Evolutionary conservation across 371 early-diverging fungal species (phyloP).

Genomic region (Batkoa obscura): DNA sequence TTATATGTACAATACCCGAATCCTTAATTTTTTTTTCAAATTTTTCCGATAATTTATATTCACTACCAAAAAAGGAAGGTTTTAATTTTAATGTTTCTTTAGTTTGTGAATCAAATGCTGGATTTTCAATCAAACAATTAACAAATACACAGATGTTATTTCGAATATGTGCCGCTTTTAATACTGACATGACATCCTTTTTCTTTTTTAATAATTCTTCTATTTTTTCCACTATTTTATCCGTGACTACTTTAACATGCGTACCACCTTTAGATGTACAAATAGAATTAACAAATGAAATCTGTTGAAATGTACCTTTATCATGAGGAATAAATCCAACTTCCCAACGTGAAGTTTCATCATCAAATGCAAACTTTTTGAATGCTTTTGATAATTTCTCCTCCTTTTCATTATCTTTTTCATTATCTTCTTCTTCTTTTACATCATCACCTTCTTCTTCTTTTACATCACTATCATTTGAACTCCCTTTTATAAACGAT

Average conservation of each 20-base stretch:
- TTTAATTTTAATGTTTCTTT: slow-evolving; percentile 96
- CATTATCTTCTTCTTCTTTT: slow-evolving; percentile 13
- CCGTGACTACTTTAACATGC: slow-evolving; percentile 80
- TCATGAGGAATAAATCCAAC: slow-evolving; percentile 57
- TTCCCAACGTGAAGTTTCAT: slow-evolving; percentile 98
- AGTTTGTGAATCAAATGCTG: slow-evolving; percentile 98
- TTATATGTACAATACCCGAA: slow-evolving; percentile 73
- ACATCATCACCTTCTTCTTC: slow-evolving; percentile 10
- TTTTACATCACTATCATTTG: slow-evolving; percentile 30
- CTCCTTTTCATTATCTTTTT: slow-evolving; percentile 14
- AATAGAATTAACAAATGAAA: slow-evolving; percentile 97
- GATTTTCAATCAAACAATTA: slow-evolving; percentile 96
- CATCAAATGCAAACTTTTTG: slow-evolving; percentile 18
- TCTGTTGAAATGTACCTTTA: slow-evolving; percentile 12
- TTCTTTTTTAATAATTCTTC: slow-evolving; percentile 61
- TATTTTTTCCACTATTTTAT: slow-evolving; percentile 71
- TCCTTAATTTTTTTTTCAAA: slow-evolving; percentile 67
- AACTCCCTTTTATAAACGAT: slow-evolving; percentile 19
- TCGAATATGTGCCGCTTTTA: slow-evolving; percentile 83
- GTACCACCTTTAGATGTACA: slow-evolving; percentile 97
- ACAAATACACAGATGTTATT: slow-evolving; percentile 90
- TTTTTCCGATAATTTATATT: slow-evolving; percentile 53
- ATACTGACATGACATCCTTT: slow-evolving; percentile 57
- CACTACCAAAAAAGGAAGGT: slow-evolving; percentile 71
- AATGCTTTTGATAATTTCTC: slow-evolving; percentile 13